Percentiles rank a stretch among this genome's conserved stretches.
These are phyloP conservation scores for sorghum (Sorghum bicolor) DNA, from an alignment of 176 grass and related monocot genomes.

Conservation along the genomic window Sorghum_bicolor_NCBIv3 NC_012870.2:2716501-2717000, in stretches of 20 bases:
- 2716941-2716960: slow-evolving; percentile 26
- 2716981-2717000: slow-evolving; percentile 5
- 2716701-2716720: slow-evolving; percentile 21
- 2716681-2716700: slow-evolving; percentile 20
- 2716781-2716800: neutral
- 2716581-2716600: slow-evolving; percentile 22
- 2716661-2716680: slow-evolving; percentile 39
- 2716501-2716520: neutral
- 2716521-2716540: neutral
- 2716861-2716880: slow-evolving; percentile 4
- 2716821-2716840: slow-evolving; percentile 7
- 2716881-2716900: neutral
- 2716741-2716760: slow-evolving; percentile 23
- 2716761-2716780: slow-evolving; percentile 18
- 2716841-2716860: neutral
- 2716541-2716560: neutral
- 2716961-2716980: slow-evolving; percentile 8
- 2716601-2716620: neutral
- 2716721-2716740: slow-evolving; percentile 16
- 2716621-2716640: neutral
- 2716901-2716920: neutral
- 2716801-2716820: slow-evolving; percentile 34
- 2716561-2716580: neutral
- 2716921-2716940: slow-evolving; percentile 15
- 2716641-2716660: slow-evolving; percentile 16